A percentile compares a stretch with the other conserved stretches of the same genome.
phyloP scores from a whole-genome alignment of 2,329 filamentous ascomycete species.

The Neocatenulostroma microsporum region DNA sequence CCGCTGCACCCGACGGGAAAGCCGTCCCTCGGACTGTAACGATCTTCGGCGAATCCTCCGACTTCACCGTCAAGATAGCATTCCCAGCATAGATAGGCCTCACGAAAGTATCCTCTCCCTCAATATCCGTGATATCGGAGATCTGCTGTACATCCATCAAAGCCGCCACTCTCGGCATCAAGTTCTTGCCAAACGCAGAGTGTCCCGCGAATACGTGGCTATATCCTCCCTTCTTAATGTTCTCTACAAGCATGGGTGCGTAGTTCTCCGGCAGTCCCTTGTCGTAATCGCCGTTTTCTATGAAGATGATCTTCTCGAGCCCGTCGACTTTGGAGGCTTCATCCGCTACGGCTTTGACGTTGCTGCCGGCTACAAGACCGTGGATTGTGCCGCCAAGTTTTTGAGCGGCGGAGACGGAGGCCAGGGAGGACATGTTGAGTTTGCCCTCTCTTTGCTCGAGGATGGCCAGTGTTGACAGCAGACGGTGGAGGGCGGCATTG shows the following conservation, averaged over 20 bases:
- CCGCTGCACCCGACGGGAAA: conserved; percentile 66
- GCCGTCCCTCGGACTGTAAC: conserved; percentile 90
- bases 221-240: conserved; percentile 91
- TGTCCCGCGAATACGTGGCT: conserved; percentile 87
- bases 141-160: conserved; percentile 88
- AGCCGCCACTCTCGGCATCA: conserved; percentile 85
- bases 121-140: conserved; percentile 79
- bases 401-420: conserved; percentile 75
- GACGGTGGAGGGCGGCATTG: conserved; percentile 53
- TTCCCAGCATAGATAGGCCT: conserved; percentile 97
- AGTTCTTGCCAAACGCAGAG: conserved; percentile 92
- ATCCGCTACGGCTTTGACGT: conserved; percentile 66
- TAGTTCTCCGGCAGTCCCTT: conserved; percentile 92
- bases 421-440: conserved; percentile 72
- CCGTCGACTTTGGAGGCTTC: conserved; percentile 85
- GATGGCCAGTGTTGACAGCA: conserved; percentile 81
- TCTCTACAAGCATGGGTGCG: conserved; percentile 86
- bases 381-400: conserved; percentile 81
- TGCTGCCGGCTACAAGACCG: conserved; percentile 76
- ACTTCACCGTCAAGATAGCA: conserved; percentile 92
- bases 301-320: conserved; percentile 80
- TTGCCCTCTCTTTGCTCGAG: conserved; percentile 89
- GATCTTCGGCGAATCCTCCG: conserved; percentile 73
- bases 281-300: conserved; percentile 86
- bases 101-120: conserved; percentile 89